Percentiles rank a stretch among this genome's conserved stretches.
Evolutionary conservation across 129 eudicot species (phyloP).

Genomic region (carrot (Daucus carota)): DNA sequence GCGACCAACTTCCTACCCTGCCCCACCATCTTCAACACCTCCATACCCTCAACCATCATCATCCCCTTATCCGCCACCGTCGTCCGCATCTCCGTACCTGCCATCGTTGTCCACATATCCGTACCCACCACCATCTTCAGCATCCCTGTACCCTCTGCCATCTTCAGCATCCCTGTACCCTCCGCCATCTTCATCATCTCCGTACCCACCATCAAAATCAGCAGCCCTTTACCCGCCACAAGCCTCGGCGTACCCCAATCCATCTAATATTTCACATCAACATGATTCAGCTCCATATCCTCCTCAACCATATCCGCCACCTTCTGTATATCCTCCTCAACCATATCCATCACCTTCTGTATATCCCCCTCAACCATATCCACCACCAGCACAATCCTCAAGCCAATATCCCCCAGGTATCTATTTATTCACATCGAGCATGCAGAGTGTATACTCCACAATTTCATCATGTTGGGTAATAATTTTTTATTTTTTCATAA

Average conservation of each 20-base stretch:
- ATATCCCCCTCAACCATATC: constrained; percentile 38
- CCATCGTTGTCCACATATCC: constrained; percentile 19
- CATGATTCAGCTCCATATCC: constrained; percentile 17
- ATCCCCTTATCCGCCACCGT: constrained; percentile 30
- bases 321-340: constrained; percentile 27
- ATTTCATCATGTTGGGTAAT: neutral
- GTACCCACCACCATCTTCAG: constrained; percentile 20
- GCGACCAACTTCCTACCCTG: constrained; percentile 31
- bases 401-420: constrained; percentile 57
- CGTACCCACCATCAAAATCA: constrained; percentile 29
- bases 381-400: constrained; percentile 33
- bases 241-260: constrained; percentile 31
- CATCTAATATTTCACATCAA: constrained; percentile 17
- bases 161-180: constrained; percentile 19
- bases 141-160: constrained; percentile 31
- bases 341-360: constrained; percentile 38
- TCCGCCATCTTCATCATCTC: constrained; percentile 25
- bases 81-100: constrained; percentile 24
- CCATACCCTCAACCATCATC: constrained; percentile 22
- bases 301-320: constrained; percentile 46
- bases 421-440: neutral
- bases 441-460: neutral
- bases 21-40: constrained; percentile 20
- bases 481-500: neutral
- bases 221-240: constrained; percentile 52